Percentiles rank a stretch among this genome's conserved stretches.
phyloP scores from a whole-genome alignment of 2,329 filamentous ascomycete genomes.

The Beauveria asiatica region DNA sequence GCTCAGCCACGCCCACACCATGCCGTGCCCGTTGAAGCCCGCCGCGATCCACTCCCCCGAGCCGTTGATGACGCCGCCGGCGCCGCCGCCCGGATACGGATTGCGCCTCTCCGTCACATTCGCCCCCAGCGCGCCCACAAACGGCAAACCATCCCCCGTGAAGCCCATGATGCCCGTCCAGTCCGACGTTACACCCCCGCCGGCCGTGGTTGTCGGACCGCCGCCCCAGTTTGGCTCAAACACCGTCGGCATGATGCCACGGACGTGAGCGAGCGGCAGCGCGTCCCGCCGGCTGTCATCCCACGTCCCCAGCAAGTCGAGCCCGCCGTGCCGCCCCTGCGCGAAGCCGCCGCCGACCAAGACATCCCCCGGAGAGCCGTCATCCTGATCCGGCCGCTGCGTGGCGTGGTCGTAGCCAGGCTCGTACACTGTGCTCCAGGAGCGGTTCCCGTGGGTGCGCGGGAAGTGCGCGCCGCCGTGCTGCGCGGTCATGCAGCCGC shows the following conservation, averaged over 20 bases:
- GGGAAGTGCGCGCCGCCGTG: slow-evolving; percentile 28
- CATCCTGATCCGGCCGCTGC: slow-evolving; percentile 29
- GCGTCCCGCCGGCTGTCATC: slow-evolving; percentile 36
- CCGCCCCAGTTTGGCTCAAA: slow-evolving; percentile 31
- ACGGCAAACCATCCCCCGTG: slow-evolving; percentile 40
- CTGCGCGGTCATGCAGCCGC: slow-evolving; percentile 44
- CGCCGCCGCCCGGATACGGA: background rate
- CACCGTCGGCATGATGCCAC: slow-evolving; percentile 33
- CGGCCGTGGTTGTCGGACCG: slow-evolving; percentile 10
- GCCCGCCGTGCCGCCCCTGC: slow-evolving; percentile 32
- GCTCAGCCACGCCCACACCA: slow-evolving; percentile 45
- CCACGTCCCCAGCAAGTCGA: slow-evolving; percentile 37
- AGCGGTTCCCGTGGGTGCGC: slow-evolving; percentile 26
- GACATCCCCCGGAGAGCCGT: slow-evolving; percentile 33
- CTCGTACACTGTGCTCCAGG: slow-evolving; percentile 42
- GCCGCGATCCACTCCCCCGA: slow-evolving; percentile 43
- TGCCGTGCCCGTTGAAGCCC: slow-evolving; percentile 43
- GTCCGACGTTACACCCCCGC: slow-evolving; percentile 23
- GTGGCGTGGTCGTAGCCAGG: slow-evolving; percentile 44
- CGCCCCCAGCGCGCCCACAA: slow-evolving; percentile 35
- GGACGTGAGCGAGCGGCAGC: slow-evolving; percentile 29
- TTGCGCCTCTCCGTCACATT: slow-evolving; percentile 12
- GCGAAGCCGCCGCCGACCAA: slow-evolving; percentile 47
- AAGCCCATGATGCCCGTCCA: slow-evolving; percentile 44
- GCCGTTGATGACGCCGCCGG: background rate